A percentile compares a stretch with the other conserved stretches of the same genome.
phyloP scores from a whole-genome alignment of 2,329 filamentous ascomycete species.

The Scolecobasidium constrictum region DNA sequence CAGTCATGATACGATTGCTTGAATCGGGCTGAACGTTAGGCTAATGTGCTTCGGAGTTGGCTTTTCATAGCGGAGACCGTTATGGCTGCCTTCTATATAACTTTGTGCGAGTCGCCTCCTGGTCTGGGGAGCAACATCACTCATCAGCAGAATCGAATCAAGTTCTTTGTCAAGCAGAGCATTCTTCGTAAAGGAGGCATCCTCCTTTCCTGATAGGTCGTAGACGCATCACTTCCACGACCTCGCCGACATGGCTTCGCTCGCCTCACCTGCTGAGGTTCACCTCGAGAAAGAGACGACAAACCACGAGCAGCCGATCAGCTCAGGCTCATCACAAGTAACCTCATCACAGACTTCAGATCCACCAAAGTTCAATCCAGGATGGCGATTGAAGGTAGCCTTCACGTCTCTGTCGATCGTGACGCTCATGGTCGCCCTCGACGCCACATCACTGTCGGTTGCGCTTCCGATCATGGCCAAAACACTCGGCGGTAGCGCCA shows the following conservation, averaged over 20 bases:
- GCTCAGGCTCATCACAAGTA: slow-evolving; percentile 2
- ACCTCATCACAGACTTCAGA: not conserved
- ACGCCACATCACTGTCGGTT: slow-evolving; percentile 55
- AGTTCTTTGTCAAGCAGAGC: too few relatives aligned
- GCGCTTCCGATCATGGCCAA: slow-evolving; percentile 37
- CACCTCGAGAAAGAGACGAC: not conserved
- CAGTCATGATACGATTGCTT: too few relatives aligned
- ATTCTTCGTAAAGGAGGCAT: too few relatives aligned
- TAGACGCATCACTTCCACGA: too few relatives aligned
- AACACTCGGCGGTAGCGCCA: slow-evolving; percentile 23
- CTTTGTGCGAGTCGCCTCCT: too few relatives aligned
- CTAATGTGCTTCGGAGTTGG: too few relatives aligned
- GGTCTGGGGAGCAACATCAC: too few relatives aligned
- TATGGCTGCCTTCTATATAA: too few relatives aligned
- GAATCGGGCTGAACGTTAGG: too few relatives aligned
- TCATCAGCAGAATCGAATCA: too few relatives aligned
- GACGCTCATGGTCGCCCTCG: slow-evolving; percentile 48
- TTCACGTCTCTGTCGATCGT: slow-evolving; percentile 44
- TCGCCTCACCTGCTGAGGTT: not conserved
- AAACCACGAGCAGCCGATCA: not conserved
- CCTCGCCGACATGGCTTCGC: not conserved
- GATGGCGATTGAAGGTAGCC: slow-evolving; percentile 31
- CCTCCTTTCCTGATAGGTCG: too few relatives aligned
- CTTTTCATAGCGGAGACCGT: too few relatives aligned
- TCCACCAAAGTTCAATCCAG: slow-evolving; percentile 15